Conservation (phyloP, 2,329 filamentous ascomycete genomes). For the Rugonectria rugulosa region DNA sequence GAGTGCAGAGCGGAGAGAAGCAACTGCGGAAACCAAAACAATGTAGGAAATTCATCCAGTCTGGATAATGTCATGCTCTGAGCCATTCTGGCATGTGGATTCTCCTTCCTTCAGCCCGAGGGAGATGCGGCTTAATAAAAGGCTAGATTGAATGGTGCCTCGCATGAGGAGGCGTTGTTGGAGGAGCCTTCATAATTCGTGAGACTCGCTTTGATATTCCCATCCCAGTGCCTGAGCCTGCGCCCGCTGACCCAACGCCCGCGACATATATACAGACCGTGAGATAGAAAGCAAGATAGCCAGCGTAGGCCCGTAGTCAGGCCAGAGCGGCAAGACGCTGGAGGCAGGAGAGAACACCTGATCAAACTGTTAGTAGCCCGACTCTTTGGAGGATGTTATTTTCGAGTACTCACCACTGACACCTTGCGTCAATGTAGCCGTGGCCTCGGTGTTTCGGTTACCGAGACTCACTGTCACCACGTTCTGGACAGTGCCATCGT, state of each 20-base stretch:
- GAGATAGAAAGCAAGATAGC: constrained; percentile 31
- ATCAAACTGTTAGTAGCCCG: neutral
- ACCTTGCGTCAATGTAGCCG: constrained; percentile 85
- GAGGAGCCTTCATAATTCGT: constrained; percentile 12
- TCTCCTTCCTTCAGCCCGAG: neutral
- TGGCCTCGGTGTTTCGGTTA: constrained; percentile 86
- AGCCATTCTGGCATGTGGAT: constrained; percentile 6
- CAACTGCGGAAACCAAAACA: constrained; percentile 19
- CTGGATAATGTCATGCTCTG: constrained; percentile 5
- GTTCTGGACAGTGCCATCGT: constrained; percentile 65
- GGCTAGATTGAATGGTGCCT: constrained; percentile 26
- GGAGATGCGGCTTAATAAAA: neutral
- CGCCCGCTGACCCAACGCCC: constrained; percentile 37
- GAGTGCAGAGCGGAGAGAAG: constrained; percentile 24
- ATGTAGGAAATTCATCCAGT: constrained; percentile 18
- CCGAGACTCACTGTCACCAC: constrained; percentile 89
- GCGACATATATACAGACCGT: constrained; percentile 35
- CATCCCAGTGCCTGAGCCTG: constrained; percentile 26
- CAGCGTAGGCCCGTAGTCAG: constrained; percentile 25
- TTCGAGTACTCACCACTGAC: constrained; percentile 76
- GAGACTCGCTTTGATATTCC: constrained; percentile 23
- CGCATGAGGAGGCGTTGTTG: constrained; percentile 13
- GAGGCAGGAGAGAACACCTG: constrained; percentile 53
- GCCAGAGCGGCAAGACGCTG: constrained; percentile 49
- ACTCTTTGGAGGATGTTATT: neutral